These are phyloP conservation scores for Fonsecaea pedrosoi DNA, from an alignment of 2,329 filamentous ascomycete species.

Conservation along the genomic window DNA sequence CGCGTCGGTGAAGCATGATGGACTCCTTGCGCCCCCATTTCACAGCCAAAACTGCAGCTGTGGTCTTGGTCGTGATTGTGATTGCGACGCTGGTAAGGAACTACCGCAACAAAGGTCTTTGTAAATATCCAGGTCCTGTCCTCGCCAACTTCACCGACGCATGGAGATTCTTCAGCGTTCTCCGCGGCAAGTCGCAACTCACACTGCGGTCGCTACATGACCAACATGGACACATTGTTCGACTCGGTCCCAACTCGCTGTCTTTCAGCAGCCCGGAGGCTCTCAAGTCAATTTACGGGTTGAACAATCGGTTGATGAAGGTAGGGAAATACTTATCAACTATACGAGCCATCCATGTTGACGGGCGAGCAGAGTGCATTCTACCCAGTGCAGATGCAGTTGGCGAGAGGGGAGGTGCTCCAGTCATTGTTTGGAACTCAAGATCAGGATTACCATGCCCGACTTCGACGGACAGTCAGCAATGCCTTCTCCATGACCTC, in stretches of 20 bases:
- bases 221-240: slow-evolving; percentile 74
- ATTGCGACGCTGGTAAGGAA: too few relatives aligned
- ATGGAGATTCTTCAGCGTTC: too few relatives aligned
- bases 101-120: too few relatives aligned
- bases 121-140: slow-evolving; percentile 58
- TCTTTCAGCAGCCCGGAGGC: slow-evolving; percentile 76
- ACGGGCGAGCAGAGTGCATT: slow-evolving; percentile 68
- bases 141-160: too few relatives aligned
- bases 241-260: slow-evolving; percentile 74
- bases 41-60: too few relatives aligned
- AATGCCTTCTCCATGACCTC: slow-evolving; percentile 62
- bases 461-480: slow-evolving; percentile 76
- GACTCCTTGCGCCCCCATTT: too few relatives aligned
- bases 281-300: slow-evolving; percentile 76
- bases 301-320: slow-evolving; percentile 82
- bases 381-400: slow-evolving; percentile 77
- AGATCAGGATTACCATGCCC: slow-evolving; percentile 73
- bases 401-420: slow-evolving; percentile 70
- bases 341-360: background rate
- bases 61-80: too few relatives aligned
- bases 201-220: slow-evolving; percentile 60
- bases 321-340: slow-evolving; percentile 42
- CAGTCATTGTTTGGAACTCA: slow-evolving; percentile 77
- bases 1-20: too few relatives aligned
- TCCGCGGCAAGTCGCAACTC: too few relatives aligned